These are phyloP conservation scores for Solanum sitiens DNA, from an alignment of 257 asterid genomes.

Conservation along the genomic window DNA sequence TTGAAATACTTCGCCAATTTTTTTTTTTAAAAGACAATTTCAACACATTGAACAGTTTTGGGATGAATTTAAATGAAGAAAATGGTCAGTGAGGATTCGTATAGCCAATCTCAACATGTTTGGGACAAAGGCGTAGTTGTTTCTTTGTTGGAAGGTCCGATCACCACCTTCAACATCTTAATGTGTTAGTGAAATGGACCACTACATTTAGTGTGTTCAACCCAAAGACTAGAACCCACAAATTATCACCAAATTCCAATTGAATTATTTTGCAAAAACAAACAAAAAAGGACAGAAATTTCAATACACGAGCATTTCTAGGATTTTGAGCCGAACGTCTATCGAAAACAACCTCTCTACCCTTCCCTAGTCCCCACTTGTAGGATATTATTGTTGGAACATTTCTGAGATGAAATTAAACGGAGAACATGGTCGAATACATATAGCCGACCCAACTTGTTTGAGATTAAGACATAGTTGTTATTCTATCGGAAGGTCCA, in stretches of 20 bases:
- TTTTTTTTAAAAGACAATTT: not conserved
- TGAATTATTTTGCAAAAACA: not conserved
- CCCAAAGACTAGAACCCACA: not conserved
- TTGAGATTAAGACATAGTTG: not conserved
- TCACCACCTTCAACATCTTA: not conserved
- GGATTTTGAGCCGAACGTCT: too few relatives aligned
- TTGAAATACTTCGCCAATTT: not conserved
- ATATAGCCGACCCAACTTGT: not conserved
- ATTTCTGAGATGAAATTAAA: not conserved
- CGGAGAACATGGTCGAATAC: not conserved
- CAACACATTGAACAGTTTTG: constrained; percentile 36
- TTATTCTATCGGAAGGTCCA: not conserved
- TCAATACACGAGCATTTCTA: too few relatives aligned
- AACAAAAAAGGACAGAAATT: too few relatives aligned
- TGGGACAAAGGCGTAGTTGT: not conserved
- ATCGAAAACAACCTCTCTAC: too few relatives aligned
- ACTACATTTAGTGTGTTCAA: not conserved
- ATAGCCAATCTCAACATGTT: not conserved
- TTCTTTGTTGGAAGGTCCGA: not conserved
- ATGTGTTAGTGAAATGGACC: not conserved
- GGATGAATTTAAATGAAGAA: not conserved
- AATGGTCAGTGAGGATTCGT: not conserved
- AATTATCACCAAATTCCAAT: not conserved
- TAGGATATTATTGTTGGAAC: too few relatives aligned
- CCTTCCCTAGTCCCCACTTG: too few relatives aligned